Conservation (phyloP, 2,329 filamentous ascomycete species). For the Rhynchosporium secalis region DNA sequence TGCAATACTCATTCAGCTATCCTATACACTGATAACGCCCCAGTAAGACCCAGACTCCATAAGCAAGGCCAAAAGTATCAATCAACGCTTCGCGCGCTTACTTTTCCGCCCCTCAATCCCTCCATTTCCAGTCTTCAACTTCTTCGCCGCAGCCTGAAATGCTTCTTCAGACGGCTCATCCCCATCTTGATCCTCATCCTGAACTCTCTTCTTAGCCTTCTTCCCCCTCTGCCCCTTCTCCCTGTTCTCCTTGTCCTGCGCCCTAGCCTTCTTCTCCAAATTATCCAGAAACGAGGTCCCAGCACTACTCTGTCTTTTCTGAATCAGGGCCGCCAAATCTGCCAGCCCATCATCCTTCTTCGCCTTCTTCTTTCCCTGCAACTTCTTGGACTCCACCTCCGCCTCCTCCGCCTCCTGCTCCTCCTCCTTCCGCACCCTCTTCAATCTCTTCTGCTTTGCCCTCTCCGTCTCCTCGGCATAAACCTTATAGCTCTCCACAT, state of each 20-base stretch:
- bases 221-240: constrained; percentile 56
- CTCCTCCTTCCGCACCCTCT: constrained; percentile 65
- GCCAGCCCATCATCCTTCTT: constrained; percentile 45
- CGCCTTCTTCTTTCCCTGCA: constrained; percentile 52
- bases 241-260: constrained; percentile 44
- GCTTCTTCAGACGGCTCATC: constrained; percentile 60
- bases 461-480: constrained; percentile 75
- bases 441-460: constrained; percentile 58
- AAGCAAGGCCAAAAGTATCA: constrained; percentile 3
- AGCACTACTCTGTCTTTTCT: constrained; percentile 65
- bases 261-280: constrained; percentile 74
- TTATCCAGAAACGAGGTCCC: constrained; percentile 65
- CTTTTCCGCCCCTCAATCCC: constrained; percentile 26
- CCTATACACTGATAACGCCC: constrained; percentile 7
- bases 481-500: constrained; percentile 64
- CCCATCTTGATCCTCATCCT: constrained; percentile 62
- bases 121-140: constrained; percentile 40
- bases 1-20: background rate
- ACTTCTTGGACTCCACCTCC: constrained; percentile 70
- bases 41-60: constrained; percentile 18
- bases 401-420: constrained; percentile 71
- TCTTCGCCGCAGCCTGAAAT: constrained; percentile 57
- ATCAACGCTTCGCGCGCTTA: constrained; percentile 33
- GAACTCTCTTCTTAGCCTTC: constrained; percentile 50
- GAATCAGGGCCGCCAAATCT: constrained; percentile 70